phyloP scores from a whole-genome alignment of 176 grass and related monocot species.

The Carex littledalei region DNA sequence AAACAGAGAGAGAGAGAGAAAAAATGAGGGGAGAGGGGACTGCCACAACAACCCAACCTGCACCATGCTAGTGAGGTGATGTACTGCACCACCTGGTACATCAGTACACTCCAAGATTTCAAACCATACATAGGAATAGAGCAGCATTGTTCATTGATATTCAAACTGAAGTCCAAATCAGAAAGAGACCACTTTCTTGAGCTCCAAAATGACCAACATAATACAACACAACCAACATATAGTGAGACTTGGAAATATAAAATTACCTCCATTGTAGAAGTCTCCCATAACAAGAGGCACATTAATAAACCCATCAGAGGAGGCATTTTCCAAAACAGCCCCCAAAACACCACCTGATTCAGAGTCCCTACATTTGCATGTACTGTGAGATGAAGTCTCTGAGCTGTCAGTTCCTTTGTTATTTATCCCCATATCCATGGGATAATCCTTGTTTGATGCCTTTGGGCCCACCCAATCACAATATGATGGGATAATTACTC shows the following conservation, averaged over 20 bases:
- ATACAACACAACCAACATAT: neutral
- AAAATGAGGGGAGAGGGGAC: neutral
- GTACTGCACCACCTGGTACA: neutral
- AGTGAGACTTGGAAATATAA: neutral
- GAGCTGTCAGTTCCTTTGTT: conserved; percentile 48
- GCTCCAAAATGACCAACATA: conserved; percentile 10
- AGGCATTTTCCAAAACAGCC: conserved; percentile 41
- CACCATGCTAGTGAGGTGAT: neutral
- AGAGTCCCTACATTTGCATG: conserved; percentile 27
- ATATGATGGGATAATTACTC: conserved; percentile 64
- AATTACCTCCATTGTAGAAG: conserved; percentile 51
- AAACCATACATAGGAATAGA: neutral
- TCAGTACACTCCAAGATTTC: neutral
- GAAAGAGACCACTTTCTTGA: conserved; percentile 7
- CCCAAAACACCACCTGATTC: conserved; percentile 14
- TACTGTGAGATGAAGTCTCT: conserved; percentile 50
- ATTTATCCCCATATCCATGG: neutral
- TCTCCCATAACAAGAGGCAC: conserved; percentile 44
- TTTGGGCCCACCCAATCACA: conserved; percentile 35
- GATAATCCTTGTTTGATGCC: conserved; percentile 10
- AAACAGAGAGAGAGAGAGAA: too few species aligned
- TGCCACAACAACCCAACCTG: neutral
- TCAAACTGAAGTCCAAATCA: neutral
- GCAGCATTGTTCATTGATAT: neutral
- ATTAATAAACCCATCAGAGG: conserved; percentile 52